A percentile compares a stretch with the other conserved stretches of the same genome.
phyloP scores from a whole-genome alignment of 345 rosid genomes.

The Corchorus olitorius region DNA sequence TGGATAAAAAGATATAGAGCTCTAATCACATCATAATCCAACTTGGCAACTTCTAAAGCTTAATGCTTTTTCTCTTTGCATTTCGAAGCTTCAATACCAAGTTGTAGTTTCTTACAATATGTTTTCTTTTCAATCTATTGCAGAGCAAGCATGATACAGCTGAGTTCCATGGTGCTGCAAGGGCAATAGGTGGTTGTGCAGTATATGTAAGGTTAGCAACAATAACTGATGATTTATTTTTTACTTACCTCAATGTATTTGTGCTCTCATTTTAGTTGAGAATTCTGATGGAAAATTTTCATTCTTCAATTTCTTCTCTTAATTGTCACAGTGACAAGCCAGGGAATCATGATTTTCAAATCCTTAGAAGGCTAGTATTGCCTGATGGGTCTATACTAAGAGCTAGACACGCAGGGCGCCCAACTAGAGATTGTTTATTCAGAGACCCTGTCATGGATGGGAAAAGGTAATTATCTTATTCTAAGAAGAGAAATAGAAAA shows the following conservation, averaged over 20 bases:
- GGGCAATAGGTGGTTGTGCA: conserved; percentile 66
- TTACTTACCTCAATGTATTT: neutral
- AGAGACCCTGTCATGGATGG: conserved; percentile 68
- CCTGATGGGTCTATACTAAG: conserved; percentile 65
- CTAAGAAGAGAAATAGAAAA: neutral
- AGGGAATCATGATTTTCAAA: conserved; percentile 50
- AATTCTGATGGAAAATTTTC: neutral
- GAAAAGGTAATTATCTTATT: conserved; percentile 40
- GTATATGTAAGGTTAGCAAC: conserved; percentile 56
- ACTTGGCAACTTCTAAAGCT: neutral
- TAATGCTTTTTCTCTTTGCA: neutral
- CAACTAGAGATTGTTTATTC: conserved; percentile 67
- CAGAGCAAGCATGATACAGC: conserved; percentile 62
- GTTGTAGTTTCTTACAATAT: neutral
- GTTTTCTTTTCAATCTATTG: conserved; percentile 8
- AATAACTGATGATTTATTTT: neutral
- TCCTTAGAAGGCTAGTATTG: conserved; percentile 61
- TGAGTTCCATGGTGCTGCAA: conserved; percentile 59
- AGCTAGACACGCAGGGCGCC: conserved; percentile 67
- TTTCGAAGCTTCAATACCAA: neutral
- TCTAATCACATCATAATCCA: neutral
- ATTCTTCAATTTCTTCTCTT: neutral
- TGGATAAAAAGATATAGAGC: too few species aligned
- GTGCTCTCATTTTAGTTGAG: neutral
- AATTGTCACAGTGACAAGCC: conserved; percentile 45